Conservation (phyloP, 768 basidiomycete genomes). For the Amanita molliuscula region DNA sequence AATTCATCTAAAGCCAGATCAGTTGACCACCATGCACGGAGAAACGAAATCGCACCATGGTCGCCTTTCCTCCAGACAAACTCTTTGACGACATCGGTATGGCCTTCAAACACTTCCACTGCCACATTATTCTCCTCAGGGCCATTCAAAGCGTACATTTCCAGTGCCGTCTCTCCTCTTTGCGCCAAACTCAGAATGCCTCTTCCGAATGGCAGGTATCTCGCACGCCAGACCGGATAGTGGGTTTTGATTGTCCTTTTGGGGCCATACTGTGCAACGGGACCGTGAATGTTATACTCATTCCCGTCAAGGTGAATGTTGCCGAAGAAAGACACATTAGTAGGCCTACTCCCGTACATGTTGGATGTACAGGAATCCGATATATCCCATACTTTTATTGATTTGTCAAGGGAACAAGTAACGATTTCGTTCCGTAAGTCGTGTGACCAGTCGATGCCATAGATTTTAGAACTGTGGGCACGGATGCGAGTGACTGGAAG, state of each 20-base stretch:
- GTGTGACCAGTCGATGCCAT: constrained; percentile 96
- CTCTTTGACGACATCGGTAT: constrained; percentile 91
- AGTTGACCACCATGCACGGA: background rate
- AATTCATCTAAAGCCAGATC: constrained; percentile 29
- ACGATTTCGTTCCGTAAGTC: constrained; percentile 65
- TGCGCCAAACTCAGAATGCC: constrained; percentile 87
- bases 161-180: constrained; percentile 70
- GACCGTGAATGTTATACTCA: constrained; percentile 7
- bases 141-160: constrained; percentile 58
- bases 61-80: constrained; percentile 88
- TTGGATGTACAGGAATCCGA: constrained; percentile 16
- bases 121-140: constrained; percentile 25
- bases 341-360: background rate
- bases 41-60: constrained; percentile 27
- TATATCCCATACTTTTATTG: constrained; percentile 81
- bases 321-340: background rate
- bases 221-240: constrained; percentile 92
- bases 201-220: constrained; percentile 84
- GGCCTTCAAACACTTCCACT: constrained; percentile 76
- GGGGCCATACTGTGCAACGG: constrained; percentile 21
- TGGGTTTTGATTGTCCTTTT: constrained; percentile 51
- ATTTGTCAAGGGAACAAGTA: constrained; percentile 91
- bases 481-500: constrained; percentile 64
- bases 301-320: background rate
- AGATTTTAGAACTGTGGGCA: constrained; percentile 88